Evolutionary conservation across 805 yeast species (phyloP), one percentile per base, ranked within the genome.

Genomic region (Candida nanaspora): DNA sequence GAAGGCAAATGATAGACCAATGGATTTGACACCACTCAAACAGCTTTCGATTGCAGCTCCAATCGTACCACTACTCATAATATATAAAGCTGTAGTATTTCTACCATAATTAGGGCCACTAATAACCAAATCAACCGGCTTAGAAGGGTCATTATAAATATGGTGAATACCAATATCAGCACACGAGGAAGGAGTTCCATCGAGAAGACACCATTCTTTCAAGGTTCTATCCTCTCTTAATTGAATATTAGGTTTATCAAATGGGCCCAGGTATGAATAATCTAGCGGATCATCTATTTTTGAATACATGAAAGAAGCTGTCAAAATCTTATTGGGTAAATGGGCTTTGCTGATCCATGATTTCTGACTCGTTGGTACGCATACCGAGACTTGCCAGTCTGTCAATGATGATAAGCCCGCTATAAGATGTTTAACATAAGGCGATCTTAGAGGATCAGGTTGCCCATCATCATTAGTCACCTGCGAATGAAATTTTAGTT

Each of bases 341-440:
- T 87, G 95, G 11, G 96, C 96, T 59, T 88, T 88, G 22, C 95
- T 94, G 40, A 86, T 86, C 97, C 97, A 88, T 14, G 95, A 86
- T 51, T 88, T 63, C 49, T 72, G 76, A 45, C 84, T 93, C 38
- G 77, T 71, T 14, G 96, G 96, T 1, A 88, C 78, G 18, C 80
- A 87, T 7, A 86, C 76, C 25, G 85, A 75, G 30, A 86, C 61
- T 27, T 81, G 75, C 96, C 96, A 87, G 54, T 83, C 79, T 9
- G 95, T 83, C 37, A 64, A 51, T 30, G 65, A 53, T 32, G 53
- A 56, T 30, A 86, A 66, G 38, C 81, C 81, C 45, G 81, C 82
- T 6, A 84, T 84, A 26, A 88, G 70, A 47, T 76, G 79, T 51
- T 82, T 80, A 43, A 88, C 70, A 61, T 86, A 88, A 3, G 95